A percentile compares a stretch with the other conserved stretches of the same genome.
These are phyloP conservation scores for Calonectria pauciramosa DNA, from an alignment of 2,329 filamentous ascomycete species.

Conservation along the genomic window DNA sequence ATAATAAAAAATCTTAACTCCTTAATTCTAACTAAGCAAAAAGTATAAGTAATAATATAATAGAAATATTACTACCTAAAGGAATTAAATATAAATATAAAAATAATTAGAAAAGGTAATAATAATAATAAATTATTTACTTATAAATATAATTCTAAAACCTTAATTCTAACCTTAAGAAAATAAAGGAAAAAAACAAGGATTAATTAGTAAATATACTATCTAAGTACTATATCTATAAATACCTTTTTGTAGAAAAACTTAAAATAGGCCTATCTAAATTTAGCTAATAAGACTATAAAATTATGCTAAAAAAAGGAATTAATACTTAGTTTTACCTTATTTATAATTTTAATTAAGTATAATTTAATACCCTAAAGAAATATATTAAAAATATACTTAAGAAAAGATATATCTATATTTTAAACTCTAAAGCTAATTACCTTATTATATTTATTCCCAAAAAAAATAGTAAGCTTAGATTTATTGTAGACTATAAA, in stretches of 20 bases:
- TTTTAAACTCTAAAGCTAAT: conserved; percentile 5
- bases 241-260: no score
- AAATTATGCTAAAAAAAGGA: no score
- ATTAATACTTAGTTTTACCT: no score
- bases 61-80: neutral
- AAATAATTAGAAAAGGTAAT: conserved; percentile 7
- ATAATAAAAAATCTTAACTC: neutral
- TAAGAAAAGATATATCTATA: no score
- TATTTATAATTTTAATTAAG: no score
- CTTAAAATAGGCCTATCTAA: no score
- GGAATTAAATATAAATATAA: conserved; percentile 15
- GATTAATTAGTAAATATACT: conserved; percentile 28
- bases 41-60: neutral
- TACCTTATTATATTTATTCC: no score
- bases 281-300: no score
- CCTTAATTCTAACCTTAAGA: conserved; percentile 1
- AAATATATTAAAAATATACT: no score
- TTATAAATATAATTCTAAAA: conserved; percentile 24
- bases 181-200: neutral
- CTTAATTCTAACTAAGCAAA: neutral
- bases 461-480: no score
- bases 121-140: neutral
- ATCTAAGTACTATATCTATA: conserved; percentile 29
- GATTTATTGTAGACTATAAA: conserved; percentile 18
- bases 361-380: no score